Evolutionary conservation across 2,329 filamentous ascomycete genomes (phyloP), one percentile per base, ranked within the genome.

Genomic region (Didymella keratinophila): DNA sequence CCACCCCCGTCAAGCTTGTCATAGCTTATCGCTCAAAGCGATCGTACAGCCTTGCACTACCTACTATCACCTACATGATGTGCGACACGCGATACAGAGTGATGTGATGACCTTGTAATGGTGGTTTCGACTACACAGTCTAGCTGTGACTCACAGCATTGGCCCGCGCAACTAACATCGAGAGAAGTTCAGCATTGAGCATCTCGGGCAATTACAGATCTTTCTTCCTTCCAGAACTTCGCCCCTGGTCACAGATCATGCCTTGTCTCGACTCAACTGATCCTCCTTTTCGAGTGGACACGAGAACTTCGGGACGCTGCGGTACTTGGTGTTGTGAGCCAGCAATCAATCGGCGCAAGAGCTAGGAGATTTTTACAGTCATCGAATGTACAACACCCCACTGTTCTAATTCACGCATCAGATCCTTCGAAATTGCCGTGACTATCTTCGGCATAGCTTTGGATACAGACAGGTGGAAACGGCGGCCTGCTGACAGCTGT

Each of bases 341-440:
- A 20, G n/a, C 43, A 36, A 51, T 52, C 44, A 55, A 25, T 20
- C 28, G 30, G 46, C 57, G 57, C 51, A 60, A 48, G 52, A 54
- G 46, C 56, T 60, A 55, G 57, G 57, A 60, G 57, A 60, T 48
- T 56, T 55, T 18, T 12, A 20, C 49, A 18, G 37, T 23, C 43
- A 27, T 37, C 12, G 32, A 45, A 20, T 16, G 43, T 20, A 42
- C 37, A 7, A 39, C 18, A 47, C 47, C 43, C 51, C 57, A 55
- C 51, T 51, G n/a, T 55, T 47, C 36, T 41, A 46, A 55, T 55
- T 28, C 48, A 21, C 42, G 50, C 39, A 50, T 50, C 32, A 18
- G 36, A 7, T 27, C 9, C 23, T 34, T 14, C 12, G 25, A 37
- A 36, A 50, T 45, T 49, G 39, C 41, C 16, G 20, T 8, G 21